Percentiles rank a stretch among this genome's conserved stretches.
Evolutionary conservation across 257 asterid genomes (phyloP).

Genomic region (Scutellaria barbata): DNA sequence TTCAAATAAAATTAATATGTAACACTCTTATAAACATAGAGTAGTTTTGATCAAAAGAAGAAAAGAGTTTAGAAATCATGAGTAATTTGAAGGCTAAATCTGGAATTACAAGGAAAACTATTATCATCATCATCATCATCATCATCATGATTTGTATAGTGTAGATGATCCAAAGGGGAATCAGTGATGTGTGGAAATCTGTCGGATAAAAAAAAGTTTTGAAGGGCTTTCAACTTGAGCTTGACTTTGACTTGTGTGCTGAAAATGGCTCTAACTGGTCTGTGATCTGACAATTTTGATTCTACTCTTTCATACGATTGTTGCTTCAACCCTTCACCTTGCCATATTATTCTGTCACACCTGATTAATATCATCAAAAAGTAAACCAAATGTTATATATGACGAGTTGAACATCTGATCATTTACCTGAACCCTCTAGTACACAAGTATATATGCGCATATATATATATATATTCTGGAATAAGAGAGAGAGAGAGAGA

Average conservation of each 20-base stretch:
- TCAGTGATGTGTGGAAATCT: slow-evolving; percentile 43
- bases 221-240: slow-evolving; percentile 41
- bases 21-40: too few relatives aligned
- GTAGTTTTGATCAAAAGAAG: too few relatives aligned
- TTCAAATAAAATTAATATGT: too few relatives aligned
- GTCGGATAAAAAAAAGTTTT: slow-evolving; percentile 53
- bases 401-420: too few relatives aligned
- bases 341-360: slow-evolving; percentile 80
- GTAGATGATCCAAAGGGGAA: slow-evolving; percentile 30
- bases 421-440: too few relatives aligned
- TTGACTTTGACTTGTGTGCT: slow-evolving; percentile 43
- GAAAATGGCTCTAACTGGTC: slow-evolving; percentile 65
- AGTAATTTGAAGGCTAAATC: slow-evolving; percentile 27
- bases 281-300: slow-evolving; percentile 67
- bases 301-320: slow-evolving; percentile 56
- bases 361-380: slow-evolving; percentile 31
- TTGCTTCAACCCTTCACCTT: slow-evolving; percentile 63
- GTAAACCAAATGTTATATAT: too few relatives aligned
- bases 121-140: too few relatives aligned
- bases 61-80: neutral
- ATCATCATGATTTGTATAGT: slow-evolving; percentile 20
- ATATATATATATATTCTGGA: too few relatives aligned
- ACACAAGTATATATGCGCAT: too few relatives aligned
- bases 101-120: slow-evolving; percentile 35
- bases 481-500: too few relatives aligned